A percentile compares a stretch with the other conserved stretches of the same genome.
These are phyloP conservation scores for Verbena officinalis DNA, from an alignment of 257 asterid species.

Conservation along the genomic window DNA sequence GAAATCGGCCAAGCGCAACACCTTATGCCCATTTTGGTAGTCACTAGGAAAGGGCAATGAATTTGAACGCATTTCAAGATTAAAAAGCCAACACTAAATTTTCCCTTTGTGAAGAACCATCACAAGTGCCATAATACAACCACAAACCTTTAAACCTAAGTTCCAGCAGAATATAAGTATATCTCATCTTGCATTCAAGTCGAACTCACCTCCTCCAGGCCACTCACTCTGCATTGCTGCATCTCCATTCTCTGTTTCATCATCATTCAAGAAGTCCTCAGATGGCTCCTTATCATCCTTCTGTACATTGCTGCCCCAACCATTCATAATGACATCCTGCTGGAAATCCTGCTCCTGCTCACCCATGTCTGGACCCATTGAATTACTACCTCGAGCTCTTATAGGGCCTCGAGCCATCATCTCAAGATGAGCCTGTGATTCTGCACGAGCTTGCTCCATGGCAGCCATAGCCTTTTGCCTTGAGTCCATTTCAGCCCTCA, in stretches of 20 bases:
- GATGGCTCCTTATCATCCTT: slow-evolving; percentile 96
- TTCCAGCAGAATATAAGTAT: slow-evolving; percentile 1
- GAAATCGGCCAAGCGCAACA: no score
- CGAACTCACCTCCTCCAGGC: slow-evolving; percentile 54
- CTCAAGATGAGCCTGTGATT: slow-evolving; percentile 77
- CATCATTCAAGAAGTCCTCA: slow-evolving; percentile 93
- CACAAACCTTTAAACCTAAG: not conserved
- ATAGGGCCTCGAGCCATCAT: slow-evolving; percentile 80
- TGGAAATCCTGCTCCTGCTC: slow-evolving; percentile 69
- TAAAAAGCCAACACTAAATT: not conserved
- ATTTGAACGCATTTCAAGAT: not conserved
- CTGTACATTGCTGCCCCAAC: slow-evolving; percentile 71
- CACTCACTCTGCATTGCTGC: slow-evolving; percentile 42
- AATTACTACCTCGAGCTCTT: slow-evolving; percentile 53
- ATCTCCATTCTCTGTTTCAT: slow-evolving; percentile 59
- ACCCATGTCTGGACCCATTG: slow-evolving; percentile 52
- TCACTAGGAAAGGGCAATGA: not conserved
- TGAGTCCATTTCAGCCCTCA: slow-evolving; percentile 68
- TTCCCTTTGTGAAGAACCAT: not conserved
- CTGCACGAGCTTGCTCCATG: slow-evolving; percentile 74
- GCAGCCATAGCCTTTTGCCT: slow-evolving; percentile 68
- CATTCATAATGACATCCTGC: slow-evolving; percentile 69
- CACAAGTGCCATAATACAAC: not conserved
- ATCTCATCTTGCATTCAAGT: slow-evolving; percentile 49
- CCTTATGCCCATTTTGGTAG: no score